Conservation (phyloP, 2,329 filamentous ascomycete genomes). For the Beauveria scarabaeidicola region DNA sequence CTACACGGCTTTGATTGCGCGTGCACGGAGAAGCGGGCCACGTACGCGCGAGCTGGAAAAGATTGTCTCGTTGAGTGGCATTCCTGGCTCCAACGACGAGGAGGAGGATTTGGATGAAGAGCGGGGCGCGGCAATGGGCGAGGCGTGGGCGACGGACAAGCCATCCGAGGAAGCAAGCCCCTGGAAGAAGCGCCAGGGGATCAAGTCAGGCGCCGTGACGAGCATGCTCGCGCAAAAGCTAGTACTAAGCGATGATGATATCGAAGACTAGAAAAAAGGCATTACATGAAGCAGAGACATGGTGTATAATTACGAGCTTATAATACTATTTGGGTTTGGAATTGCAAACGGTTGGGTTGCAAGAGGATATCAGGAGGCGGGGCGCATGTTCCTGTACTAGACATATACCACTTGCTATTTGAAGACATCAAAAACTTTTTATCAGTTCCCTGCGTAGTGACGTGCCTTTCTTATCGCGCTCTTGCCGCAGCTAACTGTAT, state of each 20-base stretch:
- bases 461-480: background rate
- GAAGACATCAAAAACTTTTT: background rate
- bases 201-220: conserved; percentile 28
- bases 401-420: conserved; percentile 12
- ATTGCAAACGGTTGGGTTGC: background rate
- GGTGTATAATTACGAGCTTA: conserved; percentile 4
- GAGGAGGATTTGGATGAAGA: conserved; percentile 35
- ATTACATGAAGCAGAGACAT: conserved; percentile 17
- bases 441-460: background rate
- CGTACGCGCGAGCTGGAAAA: conserved; percentile 54
- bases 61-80: conserved; percentile 58
- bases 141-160: conserved; percentile 54
- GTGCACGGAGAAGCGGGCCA: conserved; percentile 29
- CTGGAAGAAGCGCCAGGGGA: conserved; percentile 35
- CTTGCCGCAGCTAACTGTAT: background rate
- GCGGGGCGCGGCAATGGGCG: conserved; percentile 23
- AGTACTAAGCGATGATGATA: conserved; percentile 75
- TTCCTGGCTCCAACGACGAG: conserved; percentile 40
- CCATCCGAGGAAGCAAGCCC: conserved; percentile 46
- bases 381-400: conserved; percentile 3
- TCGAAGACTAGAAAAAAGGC: conserved; percentile 50
- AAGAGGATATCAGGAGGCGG: background rate
- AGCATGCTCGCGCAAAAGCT: conserved; percentile 53
- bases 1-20: conserved; percentile 65
- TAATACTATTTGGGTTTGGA: background rate